Percentiles rank a stretch among this genome's conserved stretches.
These are phyloP conservation scores for Simmondsia chinensis DNA, from an alignment of 148 eudicot genomes.

Conservation along the genomic window DNA sequence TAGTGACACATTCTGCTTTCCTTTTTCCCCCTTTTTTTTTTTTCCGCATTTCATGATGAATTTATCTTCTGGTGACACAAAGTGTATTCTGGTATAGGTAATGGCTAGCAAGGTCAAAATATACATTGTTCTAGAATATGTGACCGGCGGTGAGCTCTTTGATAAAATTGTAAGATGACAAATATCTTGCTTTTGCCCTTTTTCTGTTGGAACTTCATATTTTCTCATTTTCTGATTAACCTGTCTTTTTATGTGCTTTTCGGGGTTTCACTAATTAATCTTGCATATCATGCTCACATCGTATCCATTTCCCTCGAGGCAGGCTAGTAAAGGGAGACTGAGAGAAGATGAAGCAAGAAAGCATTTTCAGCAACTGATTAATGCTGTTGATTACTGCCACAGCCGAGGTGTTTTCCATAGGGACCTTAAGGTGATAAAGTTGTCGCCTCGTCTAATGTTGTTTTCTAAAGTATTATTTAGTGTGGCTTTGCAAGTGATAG, in stretches of 20 bases:
- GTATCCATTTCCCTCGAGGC: conserved; percentile 5
- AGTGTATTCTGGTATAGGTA: no score
- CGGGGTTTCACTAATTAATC: no score
- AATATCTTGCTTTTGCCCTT: conserved; percentile 1
- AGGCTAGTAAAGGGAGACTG: conserved; percentile 74
- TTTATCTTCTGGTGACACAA: conserved; percentile 12
- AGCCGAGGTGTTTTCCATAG: conserved; percentile 93
- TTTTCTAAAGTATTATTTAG: background rate
- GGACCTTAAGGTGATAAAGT: conserved; percentile 67
- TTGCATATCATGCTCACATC: no score
- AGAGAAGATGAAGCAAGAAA: conserved; percentile 90
- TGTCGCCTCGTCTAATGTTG: no score
- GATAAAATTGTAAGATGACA: conserved; percentile 77
- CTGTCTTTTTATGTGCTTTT: no score
- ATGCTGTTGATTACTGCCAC: conserved; percentile 90
- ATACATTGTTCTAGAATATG: conserved; percentile 82
- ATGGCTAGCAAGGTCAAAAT: conserved; percentile 97
- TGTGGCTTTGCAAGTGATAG: no score
- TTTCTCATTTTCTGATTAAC: no score
- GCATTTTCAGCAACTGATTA: conserved; percentile 82
- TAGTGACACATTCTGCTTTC: conserved; percentile 3
- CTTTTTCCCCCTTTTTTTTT: no score
- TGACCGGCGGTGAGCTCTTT: conserved; percentile 92
- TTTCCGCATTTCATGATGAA: conserved; percentile 7
- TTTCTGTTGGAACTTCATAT: no score